phyloP scores from a whole-genome alignment of 176 grass and related monocot genomes.

The Themeda triandra region DNA sequence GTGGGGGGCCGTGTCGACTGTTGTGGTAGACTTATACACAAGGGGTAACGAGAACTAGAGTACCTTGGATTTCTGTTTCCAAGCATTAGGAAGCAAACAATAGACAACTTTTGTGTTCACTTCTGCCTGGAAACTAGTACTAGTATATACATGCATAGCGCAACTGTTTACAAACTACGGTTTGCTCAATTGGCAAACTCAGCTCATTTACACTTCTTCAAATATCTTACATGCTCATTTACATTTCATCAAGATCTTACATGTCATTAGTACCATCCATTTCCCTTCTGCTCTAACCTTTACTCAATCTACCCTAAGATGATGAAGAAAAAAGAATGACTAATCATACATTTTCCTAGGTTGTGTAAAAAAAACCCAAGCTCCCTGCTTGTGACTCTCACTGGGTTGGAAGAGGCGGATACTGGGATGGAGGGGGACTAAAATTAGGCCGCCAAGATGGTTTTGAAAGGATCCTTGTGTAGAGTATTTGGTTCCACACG shows the following conservation, averaged over 20 bases:
- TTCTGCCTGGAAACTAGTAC: neutral
- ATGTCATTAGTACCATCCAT: neutral
- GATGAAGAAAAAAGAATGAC: neutral
- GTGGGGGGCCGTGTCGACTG: no score
- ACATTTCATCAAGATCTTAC: slow-evolving; percentile 40
- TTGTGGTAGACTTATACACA: no score
- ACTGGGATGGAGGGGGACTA: neutral
- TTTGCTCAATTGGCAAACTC: slow-evolving; percentile 17
- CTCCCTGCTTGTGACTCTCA: slow-evolving; percentile 22
- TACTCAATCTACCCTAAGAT: slow-evolving; percentile 6
- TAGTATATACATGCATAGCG: neutral
- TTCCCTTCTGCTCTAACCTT: slow-evolving; percentile 10
- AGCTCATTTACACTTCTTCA: slow-evolving; percentile 53
- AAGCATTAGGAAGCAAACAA: no score
- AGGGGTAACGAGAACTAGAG: no score
- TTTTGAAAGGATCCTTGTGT: slow-evolving; percentile 56
- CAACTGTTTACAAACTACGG: neutral
- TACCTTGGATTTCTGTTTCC: no score
- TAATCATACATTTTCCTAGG: neutral
- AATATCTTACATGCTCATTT: slow-evolving; percentile 35
- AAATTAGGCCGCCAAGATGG: neutral
- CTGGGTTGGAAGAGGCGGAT: slow-evolving; percentile 16
- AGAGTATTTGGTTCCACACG: slow-evolving; percentile 83
- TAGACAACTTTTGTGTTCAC: no score
- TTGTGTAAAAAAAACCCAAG: neutral